Base-by-base conservation (phyloP, 75 land plant species). In the Picea glauca region DNA sequence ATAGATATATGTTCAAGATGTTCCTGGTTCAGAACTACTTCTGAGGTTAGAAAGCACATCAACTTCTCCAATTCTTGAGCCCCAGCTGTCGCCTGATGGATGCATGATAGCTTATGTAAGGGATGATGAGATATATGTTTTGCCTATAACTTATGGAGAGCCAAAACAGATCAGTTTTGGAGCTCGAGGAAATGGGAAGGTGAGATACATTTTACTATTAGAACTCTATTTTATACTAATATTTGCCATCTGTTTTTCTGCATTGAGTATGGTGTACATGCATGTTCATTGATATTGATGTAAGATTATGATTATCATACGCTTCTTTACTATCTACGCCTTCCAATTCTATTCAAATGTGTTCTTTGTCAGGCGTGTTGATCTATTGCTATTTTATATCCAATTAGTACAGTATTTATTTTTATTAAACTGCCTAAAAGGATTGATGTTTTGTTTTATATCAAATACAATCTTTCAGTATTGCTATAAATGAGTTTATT, bases 61-160 rank as follows among this genome's bases (percentile, higher is more conserved):
- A 17, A 70, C 66, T 58, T 92, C 98, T 20, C 95, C 99, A 26
- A 92, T 97, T 73, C 86, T 97, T 73, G 98, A 97, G 80, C 95
- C 99, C 14, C 92, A 88, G 78, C 81, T 97, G 33, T 94, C 99
- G 21, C 95, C 99, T n/a, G 99, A 97, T 90, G 95, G 95, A 30
- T 85, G 78, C 58, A 90, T 91, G 84, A 84, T 92, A 67, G 90
- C 99, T 57, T 97, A 83, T 84, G 98, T 97, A 15, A 89, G 87
- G 72, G 91, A 93, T 75, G 80, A 87, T 83, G 99, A 97, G 78
- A 66, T 97, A 21, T 84, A 86, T 84, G 92, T 97, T 66, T 43
- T 88, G 35, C 84, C 91, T 78, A 81, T 97, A 66, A 60, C 73
- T 58, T 54, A 58, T 82, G 91, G 89, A 38, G 88, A 91, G 59